Evolutionary conservation across 306 rosid species (phyloP).

Genomic region (Vicia sativa): DNA sequence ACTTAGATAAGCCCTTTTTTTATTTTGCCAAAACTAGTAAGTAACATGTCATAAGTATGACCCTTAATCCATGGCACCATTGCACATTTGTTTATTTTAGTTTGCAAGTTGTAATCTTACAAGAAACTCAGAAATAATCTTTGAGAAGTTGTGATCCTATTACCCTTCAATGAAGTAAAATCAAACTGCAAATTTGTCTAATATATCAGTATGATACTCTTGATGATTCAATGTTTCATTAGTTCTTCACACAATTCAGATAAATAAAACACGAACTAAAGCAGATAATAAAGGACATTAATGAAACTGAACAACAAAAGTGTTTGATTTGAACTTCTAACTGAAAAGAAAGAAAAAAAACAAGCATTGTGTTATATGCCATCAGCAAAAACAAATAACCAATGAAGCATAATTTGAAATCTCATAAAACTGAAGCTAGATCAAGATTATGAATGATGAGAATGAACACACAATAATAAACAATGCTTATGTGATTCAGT

Average conservation of each 20-base stretch:
- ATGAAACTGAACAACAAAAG: constrained; percentile 8
- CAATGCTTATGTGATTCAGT: constrained; percentile 9
- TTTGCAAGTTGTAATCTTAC: constrained; percentile 22
- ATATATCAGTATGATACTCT: not conserved
- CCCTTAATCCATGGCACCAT: not conserved
- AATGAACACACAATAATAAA: constrained; percentile 1
- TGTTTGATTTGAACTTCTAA: not conserved
- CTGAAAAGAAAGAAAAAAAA: not conserved
- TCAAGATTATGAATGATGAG: constrained; percentile 38
- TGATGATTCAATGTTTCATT: not conserved
- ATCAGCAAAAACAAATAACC: constrained; percentile 5
- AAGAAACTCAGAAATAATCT: constrained; percentile 12
- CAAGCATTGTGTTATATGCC: not conserved
- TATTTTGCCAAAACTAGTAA: constrained; percentile 18
- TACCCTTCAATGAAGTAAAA: too few species aligned
- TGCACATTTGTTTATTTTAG: constrained; percentile 9
- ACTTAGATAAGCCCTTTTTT: not conserved
- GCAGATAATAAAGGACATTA: not conserved
- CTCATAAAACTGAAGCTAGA: constrained; percentile 37
- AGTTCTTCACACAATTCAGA: not conserved
- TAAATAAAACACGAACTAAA: not conserved
- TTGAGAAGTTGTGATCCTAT: not conserved
- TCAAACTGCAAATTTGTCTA: not conserved
- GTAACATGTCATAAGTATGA: not conserved
- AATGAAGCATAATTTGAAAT: constrained; percentile 22